A percentile compares a stretch with the other conserved stretches of the same genome.
Conservation (phyloP, 805 yeast genomes). For the Tetrapisispora namnaoensis region DNA sequence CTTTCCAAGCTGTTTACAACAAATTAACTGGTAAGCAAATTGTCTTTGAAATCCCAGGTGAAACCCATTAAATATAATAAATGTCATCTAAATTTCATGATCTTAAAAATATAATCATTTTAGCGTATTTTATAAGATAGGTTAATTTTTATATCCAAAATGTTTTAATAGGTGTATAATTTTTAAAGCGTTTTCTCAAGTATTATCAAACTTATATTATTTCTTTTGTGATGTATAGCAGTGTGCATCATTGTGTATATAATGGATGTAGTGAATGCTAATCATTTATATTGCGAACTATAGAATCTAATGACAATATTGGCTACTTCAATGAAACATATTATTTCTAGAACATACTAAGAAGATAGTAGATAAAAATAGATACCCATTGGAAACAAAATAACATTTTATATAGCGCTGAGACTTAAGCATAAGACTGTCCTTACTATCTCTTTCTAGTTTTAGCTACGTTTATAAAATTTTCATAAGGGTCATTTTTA, state of each 20-base stretch:
- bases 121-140: conserved; percentile 2
- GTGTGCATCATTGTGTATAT: background rate
- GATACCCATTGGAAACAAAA: background rate
- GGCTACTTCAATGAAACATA: too few species aligned
- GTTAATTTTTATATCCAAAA: conserved; percentile 7
- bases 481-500: conserved; percentile 7
- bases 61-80: conserved; percentile 26
- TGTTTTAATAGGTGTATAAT: conserved; percentile 21
- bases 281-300: too few species aligned
- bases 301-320: too few species aligned
- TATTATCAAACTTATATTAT: background rate
- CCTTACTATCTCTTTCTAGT: background rate
- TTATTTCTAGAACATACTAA: too few species aligned
- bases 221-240: background rate
- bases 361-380: too few species aligned
- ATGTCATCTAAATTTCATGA: conserved; percentile 5
- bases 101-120: conserved; percentile 7
- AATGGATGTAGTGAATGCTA: background rate
- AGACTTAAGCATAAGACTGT: too few species aligned
- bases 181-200: conserved; percentile 17
- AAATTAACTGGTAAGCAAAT: conserved; percentile 99
- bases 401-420: background rate
- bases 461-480: conserved; percentile 16
- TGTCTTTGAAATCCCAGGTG: conserved; percentile 83
- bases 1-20: conserved; percentile 97